These are phyloP conservation scores for Extremus antarcticus DNA, from an alignment of 495 filamentous ascomycete genomes.

Conservation along the genomic window DNA sequence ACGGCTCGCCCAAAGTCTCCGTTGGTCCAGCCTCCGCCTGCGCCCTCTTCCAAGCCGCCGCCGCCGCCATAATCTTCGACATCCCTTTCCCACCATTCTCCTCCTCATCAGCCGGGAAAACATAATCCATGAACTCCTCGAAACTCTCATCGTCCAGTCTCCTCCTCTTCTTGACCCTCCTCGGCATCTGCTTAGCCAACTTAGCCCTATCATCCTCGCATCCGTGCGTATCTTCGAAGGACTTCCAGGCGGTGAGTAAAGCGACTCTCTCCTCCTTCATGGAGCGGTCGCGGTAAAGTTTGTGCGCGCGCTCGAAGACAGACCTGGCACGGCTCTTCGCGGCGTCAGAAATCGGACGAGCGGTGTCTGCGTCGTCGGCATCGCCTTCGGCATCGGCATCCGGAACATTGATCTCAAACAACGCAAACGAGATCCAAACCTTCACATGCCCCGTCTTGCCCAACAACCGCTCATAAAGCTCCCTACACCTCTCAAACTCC, in stretches of 20 bases:
- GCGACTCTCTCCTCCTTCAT: constrained; percentile 89
- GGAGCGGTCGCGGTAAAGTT: constrained; percentile 81
- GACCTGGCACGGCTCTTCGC: constrained; percentile 71
- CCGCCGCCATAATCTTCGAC: constrained; percentile 71
- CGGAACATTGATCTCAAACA: constrained; percentile 85
- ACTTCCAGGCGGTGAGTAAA: constrained; percentile 80
- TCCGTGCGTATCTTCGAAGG: constrained; percentile 81
- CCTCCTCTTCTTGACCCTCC: constrained; percentile 85
- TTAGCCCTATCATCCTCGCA: constrained; percentile 65
- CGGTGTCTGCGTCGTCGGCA: constrained; percentile 49
- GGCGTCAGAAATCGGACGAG: constrained; percentile 64
- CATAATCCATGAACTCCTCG: constrained; percentile 95
- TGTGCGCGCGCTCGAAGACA: constrained; percentile 78
- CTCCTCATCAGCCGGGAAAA: constrained; percentile 94
- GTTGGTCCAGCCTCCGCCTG: constrained; percentile 23
- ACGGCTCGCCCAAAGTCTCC: too few species aligned
- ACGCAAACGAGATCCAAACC: constrained; percentile 95
- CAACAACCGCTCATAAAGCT: constrained; percentile 84
- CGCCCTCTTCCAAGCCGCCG: constrained; percentile 78
- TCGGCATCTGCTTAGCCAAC: constrained; percentile 86
- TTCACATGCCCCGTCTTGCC: constrained; percentile 94
- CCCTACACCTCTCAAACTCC: constrained; percentile 69
- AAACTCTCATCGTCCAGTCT: constrained; percentile 89
- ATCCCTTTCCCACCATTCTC: constrained; percentile 67
- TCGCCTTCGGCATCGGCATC: constrained; percentile 55